Conservation (phyloP, 1,284 basidiomycete genomes). For the Volvariella volvacea region DNA sequence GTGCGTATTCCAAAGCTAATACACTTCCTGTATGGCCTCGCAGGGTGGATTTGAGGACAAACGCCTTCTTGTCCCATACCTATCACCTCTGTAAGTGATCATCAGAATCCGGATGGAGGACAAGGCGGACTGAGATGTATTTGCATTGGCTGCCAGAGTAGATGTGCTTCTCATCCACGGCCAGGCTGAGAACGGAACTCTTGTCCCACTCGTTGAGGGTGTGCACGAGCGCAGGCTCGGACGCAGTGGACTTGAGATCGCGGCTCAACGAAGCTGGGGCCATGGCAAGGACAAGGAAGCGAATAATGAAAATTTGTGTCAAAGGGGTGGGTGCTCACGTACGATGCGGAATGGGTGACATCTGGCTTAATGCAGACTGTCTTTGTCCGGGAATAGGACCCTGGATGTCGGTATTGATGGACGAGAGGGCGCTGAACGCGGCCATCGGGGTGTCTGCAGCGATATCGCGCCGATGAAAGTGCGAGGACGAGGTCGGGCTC, state of each 20-base stretch:
- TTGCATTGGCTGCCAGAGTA: slow-evolving; percentile 81
- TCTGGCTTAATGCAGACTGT: too few relatives aligned
- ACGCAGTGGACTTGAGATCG: slow-evolving; percentile 29
- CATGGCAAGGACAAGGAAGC: too few relatives aligned
- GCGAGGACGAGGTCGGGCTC: too few relatives aligned
- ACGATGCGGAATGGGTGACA: too few relatives aligned
- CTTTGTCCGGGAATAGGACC: too few relatives aligned
- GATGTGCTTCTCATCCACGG: slow-evolving; percentile 66
- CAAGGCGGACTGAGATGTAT: slow-evolving; percentile 61
- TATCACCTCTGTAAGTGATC: slow-evolving; percentile 22
- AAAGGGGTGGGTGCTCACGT: too few relatives aligned
- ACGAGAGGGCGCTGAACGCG: too few relatives aligned
- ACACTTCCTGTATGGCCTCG: slow-evolving; percentile 84
- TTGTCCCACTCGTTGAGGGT: slow-evolving; percentile 54
- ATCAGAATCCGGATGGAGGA: not conserved
- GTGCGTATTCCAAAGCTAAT: slow-evolving; percentile 73
- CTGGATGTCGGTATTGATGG: too few relatives aligned
- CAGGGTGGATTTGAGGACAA: slow-evolving; percentile 67
- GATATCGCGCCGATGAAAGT: too few relatives aligned
- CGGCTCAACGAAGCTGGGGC: slow-evolving; percentile 52
- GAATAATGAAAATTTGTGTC: too few relatives aligned
- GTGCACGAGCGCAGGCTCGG: slow-evolving; percentile 49
- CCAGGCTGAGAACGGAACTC: slow-evolving; percentile 72
- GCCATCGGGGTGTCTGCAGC: too few relatives aligned
- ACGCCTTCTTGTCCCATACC: slow-evolving; percentile 79